phyloP scores from a whole-genome alignment of 2,329 filamentous ascomycete species.

The Fusarium tupiense region DNA sequence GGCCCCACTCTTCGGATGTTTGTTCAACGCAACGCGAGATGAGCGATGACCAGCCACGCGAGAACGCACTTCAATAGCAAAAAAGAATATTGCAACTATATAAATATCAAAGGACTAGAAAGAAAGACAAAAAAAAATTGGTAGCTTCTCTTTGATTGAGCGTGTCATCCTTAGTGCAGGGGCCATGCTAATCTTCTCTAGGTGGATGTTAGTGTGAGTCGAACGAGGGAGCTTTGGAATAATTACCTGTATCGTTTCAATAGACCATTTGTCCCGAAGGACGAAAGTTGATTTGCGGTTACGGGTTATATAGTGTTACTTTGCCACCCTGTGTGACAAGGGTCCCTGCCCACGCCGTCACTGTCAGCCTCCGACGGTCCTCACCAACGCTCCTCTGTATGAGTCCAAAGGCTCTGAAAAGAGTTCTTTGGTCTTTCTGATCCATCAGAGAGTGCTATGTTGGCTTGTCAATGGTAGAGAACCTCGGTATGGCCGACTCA shows the following conservation, averaged over 20 bases:
- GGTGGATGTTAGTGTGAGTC: neutral
- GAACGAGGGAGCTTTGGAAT: neutral
- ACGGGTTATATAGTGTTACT: too few species aligned
- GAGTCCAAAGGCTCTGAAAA: fast-evolving
- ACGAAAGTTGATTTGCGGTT: too few species aligned
- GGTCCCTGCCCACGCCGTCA: fast-evolving
- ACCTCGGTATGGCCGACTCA: fast-evolving
- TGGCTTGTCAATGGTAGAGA: fast-evolving
- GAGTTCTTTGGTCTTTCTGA: neutral
- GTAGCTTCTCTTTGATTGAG: slow-evolving; percentile 32
- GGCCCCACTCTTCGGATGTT: neutral
- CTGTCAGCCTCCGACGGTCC: neutral
- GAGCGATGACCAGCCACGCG: neutral
- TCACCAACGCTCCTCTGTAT: too few species aligned
- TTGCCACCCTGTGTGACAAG: fast-evolving
- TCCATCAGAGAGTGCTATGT: fast-evolving
- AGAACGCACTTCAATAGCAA: neutral
- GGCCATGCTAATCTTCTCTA: slow-evolving; percentile 72
- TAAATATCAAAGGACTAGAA: too few species aligned
- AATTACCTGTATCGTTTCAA: neutral
- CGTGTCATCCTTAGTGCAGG: slow-evolving; percentile 84
- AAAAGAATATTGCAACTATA: neutral
- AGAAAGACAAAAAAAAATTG: slow-evolving; percentile 8
- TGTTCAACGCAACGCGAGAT: neutral
- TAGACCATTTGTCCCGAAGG: too few species aligned